Evolutionary conservation across 2,329 filamentous ascomycete species (phyloP), one percentile per base, ranked within the genome.

Genomic region (Fusarium verrucosum): DNA sequence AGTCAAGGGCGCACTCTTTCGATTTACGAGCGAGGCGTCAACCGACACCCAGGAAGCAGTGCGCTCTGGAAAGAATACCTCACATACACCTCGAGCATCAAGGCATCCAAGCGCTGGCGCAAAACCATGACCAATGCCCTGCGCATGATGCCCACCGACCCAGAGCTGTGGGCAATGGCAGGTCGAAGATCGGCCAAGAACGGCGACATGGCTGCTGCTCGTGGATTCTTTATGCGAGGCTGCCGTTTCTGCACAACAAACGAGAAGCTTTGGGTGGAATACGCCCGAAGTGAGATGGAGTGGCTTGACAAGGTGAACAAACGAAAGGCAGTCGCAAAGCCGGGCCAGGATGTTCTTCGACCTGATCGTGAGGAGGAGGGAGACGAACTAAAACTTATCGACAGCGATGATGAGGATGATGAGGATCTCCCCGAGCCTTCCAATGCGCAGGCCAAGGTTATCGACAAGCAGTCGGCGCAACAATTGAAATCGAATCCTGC

Each of bases 1-100:
- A 91, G 92, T 19, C 91, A 96, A 75, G 88, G 89, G 40, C 91
- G 93, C 47, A 90, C 97, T 63, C 93, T 97, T 73, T 90, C 91
- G 75, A 90, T 98, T 64, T 90, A 97, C 68, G 93, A 97, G 70
- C 89, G 95, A 63, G 93, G 87, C 19, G 92, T 94, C 25, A 85
- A 87, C 73, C 92, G 92, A 65, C 95, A 97, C 73, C 90, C 92
- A 2, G 92, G 92, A 5, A 92, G 92, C 73, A 73, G 93, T 32
- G 85, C 85, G 4, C 82, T 99, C 33, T 99, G 95, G 95, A 88
- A 91, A 76, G 91, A 94, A 72, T 97, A 97, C 74, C 88, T 98
- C 58, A 86, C 90, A 57, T 98, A 92, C 76, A 89, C 92, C 16
- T 85, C 88, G 70, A 85, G 87, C 66, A 83, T 88, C 73, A 89